These are phyloP conservation scores for Gossypium davidsonii DNA, from an alignment of 441 rosid genomes.

Conservation along the genomic window DNA sequence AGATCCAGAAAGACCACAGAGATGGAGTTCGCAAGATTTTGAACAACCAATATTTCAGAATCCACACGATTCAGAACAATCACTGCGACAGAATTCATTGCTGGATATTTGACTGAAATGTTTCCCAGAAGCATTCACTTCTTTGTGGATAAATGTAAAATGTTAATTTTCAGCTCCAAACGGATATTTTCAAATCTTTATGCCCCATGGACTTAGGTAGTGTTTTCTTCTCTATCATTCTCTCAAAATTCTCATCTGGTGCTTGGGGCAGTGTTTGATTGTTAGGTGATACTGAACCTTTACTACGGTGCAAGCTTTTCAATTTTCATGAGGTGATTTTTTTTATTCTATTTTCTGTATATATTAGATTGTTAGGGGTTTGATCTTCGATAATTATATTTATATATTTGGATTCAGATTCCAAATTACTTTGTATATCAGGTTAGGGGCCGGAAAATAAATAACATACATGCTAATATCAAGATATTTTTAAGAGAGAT, in stretches of 20 bases:
- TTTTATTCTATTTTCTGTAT: too few species aligned
- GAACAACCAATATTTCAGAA: conserved; percentile 16
- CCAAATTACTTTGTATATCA: too few species aligned
- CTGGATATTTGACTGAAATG: conserved; percentile 21
- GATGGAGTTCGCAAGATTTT: conserved; percentile 5
- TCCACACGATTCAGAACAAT: conserved; percentile 16
- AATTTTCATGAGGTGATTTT: not conserved
- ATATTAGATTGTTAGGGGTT: too few species aligned
- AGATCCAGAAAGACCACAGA: conserved; percentile 11
- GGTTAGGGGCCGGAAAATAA: too few species aligned
- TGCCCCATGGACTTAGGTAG: not conserved
- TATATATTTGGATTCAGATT: too few species aligned
- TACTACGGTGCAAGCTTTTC: not conserved
- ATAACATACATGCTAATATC: too few species aligned
- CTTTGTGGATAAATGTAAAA: conserved; percentile 32
- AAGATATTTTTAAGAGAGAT: too few species aligned
- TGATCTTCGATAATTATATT: too few species aligned
- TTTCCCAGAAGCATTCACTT: not conserved
- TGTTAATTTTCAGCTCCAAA: conserved; percentile 5
- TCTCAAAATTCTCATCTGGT: not conserved
- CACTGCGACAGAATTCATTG: conserved; percentile 20
- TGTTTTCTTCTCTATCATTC: not conserved
- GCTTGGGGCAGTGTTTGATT: not conserved
- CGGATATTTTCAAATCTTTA: not conserved
- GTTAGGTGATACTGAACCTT: not conserved